Evolutionary conservation across 352 stramenopile genomes (phyloP).

Genomic region (Globisporangium yorkense): DNA sequence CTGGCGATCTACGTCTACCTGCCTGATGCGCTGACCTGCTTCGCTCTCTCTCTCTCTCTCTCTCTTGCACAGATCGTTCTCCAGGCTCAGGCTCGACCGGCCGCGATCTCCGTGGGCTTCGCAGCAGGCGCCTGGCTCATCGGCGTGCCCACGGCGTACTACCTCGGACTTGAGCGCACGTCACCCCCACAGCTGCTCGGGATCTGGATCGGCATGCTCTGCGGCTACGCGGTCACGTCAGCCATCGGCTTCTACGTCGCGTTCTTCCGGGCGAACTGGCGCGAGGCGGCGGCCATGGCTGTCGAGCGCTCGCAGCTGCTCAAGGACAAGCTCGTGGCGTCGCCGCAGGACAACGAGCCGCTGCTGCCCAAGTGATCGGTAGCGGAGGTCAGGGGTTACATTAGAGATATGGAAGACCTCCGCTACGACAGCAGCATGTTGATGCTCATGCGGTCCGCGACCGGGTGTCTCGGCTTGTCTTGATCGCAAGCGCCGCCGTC

Average conservation of each 20-base stretch:
- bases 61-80: constrained; percentile 43
- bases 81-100: constrained; percentile 48
- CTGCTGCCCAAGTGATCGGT: constrained; percentile 12
- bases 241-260: constrained; percentile 57
- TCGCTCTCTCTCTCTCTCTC: not conserved
- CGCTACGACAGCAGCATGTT: constrained; percentile 15
- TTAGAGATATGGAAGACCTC: not conserved
- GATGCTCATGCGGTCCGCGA: constrained; percentile 16
- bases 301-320: constrained; percentile 43
- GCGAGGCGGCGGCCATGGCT: constrained; percentile 38
- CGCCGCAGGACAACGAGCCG: constrained; percentile 9
- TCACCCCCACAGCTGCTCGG: constrained; percentile 39
- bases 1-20: not conserved
- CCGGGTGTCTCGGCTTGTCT: not conserved
- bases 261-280: constrained; percentile 59
- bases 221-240: constrained; percentile 71
- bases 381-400: not conserved
- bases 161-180: constrained; percentile 41
- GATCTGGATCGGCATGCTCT: constrained; percentile 68
- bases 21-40: not conserved
- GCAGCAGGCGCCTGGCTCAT: constrained; percentile 64
- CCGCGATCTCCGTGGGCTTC: constrained; percentile 56
- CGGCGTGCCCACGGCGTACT: constrained; percentile 62
- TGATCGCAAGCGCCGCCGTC: not conserved
- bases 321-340: constrained; percentile 14